Base-by-base conservation (phyloP, 805 yeast genomes). In the Candida alai region DNA sequence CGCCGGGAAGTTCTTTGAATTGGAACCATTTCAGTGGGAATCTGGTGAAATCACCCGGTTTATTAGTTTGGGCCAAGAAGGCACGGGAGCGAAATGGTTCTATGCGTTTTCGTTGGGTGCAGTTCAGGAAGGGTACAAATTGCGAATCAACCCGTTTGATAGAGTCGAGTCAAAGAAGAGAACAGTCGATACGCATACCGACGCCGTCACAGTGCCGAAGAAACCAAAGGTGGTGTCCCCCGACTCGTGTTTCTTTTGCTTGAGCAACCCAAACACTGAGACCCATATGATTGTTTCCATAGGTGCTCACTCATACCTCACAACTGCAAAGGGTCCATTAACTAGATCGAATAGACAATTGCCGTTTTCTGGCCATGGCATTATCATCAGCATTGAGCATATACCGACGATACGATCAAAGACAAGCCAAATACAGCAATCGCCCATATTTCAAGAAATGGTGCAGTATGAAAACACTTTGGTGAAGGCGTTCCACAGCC, bases 261-360 rank as follows among this genome's bases (percentile, higher is more conserved):
- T 88, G 13, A 76, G 90, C 1, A 86, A 85, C 48, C 84, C 95
- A 0, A 72, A 78, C 10, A 69, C 84, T 5, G 89, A 82, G 43
- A 67, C 84, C 2, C 94, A 87, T 54, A 77, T 89, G 82, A 75
- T 88, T 9, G 69, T 87, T 1, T 74, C 93, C 0, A 81, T 89
- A 34, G 90, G 85, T 0, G 70, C 71, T 9, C 62, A 65, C 29
- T 60, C 77, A 0, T 88, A 87, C 52, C 32, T 88, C 37, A 80
- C 96, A 0, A 67, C 80, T 11, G 94, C 95, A 0, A 87, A 84
- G 50, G 97, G 97, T 0, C 96, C 97, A 0, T 57, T 88, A 13
- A 74, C 84, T 2, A 57, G 69, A 18, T 74, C 80, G 1, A 57
- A 53, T 8, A 62, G 62, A 10, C 58, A 60, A 3, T 56, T 71